Base-by-base conservation (phyloP, 371 early-diverging fungal species). In the Rhizopus sp. region DNA sequence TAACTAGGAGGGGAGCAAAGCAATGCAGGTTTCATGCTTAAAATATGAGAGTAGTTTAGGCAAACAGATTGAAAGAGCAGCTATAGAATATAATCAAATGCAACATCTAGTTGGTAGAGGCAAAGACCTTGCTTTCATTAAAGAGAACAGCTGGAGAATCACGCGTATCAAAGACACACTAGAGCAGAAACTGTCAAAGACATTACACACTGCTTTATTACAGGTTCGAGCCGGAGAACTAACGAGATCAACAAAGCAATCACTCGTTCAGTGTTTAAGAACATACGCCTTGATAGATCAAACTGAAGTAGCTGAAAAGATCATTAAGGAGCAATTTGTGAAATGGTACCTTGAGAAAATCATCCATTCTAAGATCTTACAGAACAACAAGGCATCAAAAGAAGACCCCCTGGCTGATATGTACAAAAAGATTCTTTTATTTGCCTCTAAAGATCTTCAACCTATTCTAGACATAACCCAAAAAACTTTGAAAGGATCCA, bases 11-110 rank as follows among this genome's bases (percentile, higher is more conserved):
- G 38, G 7, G 5, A 2, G 5, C 38, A 37, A 37, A 37, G 13
- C 7, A 37, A 12, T 42, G 1, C 42, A 10, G 1, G 42, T n/a
- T 42, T 42, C 6, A 7, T 6, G 42, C 15, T 15, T 5, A 42
- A 16, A 42, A 10, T 10, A 15, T 13, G 6, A 16, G 13, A 8
- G 46, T 41, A 72, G 74, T 35, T 50, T 68, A 0, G 74, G 74
- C 6, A 91, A 91, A 55, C 85, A 88, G 35, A 79, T 93, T 16
- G 93, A 93, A 59, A 84, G 92, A 29, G 91, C 91, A n/a, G 93
- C 93, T 8, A 88, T 89, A 42, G 93, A 93, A 72, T 93, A 82
- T 63, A 91, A 92, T 46, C 92, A 93, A 53, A 84, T 93, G 80
- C 89, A 87, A 57, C 90, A 88, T 64, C 75, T 91, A 2, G 88